A percentile compares a stretch with the other conserved stretches of the same genome.
These are phyloP conservation scores for Penicillium pancosmium DNA, from an alignment of 495 filamentous ascomycete genomes.

Conservation along the genomic window DNA sequence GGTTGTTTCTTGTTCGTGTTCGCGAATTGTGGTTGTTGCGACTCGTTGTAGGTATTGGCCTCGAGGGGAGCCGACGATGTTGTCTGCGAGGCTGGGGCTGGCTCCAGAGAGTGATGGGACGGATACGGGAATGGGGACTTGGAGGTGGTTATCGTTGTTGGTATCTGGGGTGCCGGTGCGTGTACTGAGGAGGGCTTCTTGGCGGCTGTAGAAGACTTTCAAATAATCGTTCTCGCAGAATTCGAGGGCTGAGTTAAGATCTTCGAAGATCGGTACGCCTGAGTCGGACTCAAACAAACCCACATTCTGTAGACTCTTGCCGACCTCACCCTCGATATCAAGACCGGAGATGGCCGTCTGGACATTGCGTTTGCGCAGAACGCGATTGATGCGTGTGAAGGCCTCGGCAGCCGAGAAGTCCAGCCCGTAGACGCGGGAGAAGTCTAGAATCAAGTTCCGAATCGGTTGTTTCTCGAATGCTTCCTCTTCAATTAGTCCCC, in stretches of 20 bases:
- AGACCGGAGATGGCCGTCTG: slow-evolving; percentile 82
- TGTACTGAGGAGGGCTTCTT: slow-evolving; percentile 38
- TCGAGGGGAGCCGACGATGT: slow-evolving; percentile 74
- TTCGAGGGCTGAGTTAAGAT: slow-evolving; percentile 90
- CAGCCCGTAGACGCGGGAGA: slow-evolving; percentile 85
- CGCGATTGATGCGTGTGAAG: slow-evolving; percentile 86
- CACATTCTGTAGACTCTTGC: slow-evolving; percentile 75
- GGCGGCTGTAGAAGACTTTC: slow-evolving; percentile 72
- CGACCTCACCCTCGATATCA: slow-evolving; percentile 69
- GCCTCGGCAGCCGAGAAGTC: slow-evolving; percentile 96
- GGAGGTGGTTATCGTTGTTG: slow-evolving; percentile 35
- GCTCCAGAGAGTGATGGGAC: slow-evolving; percentile 17
- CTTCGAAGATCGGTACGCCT: slow-evolving; percentile 76
- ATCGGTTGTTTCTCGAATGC: slow-evolving; percentile 76
- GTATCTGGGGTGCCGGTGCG: slow-evolving; percentile 13
- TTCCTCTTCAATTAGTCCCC: slow-evolving; percentile 78
- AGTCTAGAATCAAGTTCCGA: slow-evolving; percentile 86
- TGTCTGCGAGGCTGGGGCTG: slow-evolving; percentile 35
- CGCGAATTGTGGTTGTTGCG: slow-evolving; percentile 69
- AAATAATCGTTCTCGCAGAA: slow-evolving; percentile 94
- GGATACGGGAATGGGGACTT: slow-evolving; percentile 59
- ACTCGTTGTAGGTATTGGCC: slow-evolving; percentile 75
- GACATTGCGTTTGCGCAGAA: slow-evolving; percentile 72
- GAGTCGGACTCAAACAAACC: slow-evolving; percentile 71
- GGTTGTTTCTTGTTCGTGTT: slow-evolving; percentile 58